These are phyloP conservation scores for Colletotrichum higginsianum DNA, from an alignment of 2,329 filamentous ascomycete species.

Conservation along the genomic window DNA sequence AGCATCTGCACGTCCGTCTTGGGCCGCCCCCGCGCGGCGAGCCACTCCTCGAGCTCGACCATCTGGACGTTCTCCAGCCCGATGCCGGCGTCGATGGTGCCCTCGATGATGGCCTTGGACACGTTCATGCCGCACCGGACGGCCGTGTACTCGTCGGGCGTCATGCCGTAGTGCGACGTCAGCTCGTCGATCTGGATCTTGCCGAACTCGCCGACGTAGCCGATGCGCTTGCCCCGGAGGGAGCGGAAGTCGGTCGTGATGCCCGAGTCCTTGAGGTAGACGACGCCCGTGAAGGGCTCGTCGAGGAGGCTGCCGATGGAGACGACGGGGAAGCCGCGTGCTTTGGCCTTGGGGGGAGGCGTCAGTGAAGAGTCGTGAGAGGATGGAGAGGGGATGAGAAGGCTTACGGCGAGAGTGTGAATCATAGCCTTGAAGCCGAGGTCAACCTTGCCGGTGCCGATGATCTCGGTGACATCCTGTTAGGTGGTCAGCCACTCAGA, in stretches of 20 bases:
- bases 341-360: slow-evolving; percentile 72
- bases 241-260: slow-evolving; percentile 83
- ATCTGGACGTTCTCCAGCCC: slow-evolving; percentile 87
- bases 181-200: slow-evolving; percentile 89
- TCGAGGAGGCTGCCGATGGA: slow-evolving; percentile 84
- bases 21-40: slow-evolving; percentile 72
- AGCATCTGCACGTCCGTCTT: slow-evolving; percentile 83
- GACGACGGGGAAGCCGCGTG: slow-evolving; percentile 79
- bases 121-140: slow-evolving; percentile 88
- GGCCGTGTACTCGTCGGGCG: slow-evolving; percentile 80
- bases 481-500: not conserved
- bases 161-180: slow-evolving; percentile 83
- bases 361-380: not conserved
- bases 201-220: slow-evolving; percentile 86
- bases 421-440: slow-evolving; percentile 90
- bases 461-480: slow-evolving; percentile 85
- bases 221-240: slow-evolving; percentile 82
- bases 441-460: slow-evolving; percentile 82
- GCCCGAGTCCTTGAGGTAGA: slow-evolving; percentile 81
- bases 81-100: slow-evolving; percentile 81
- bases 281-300: slow-evolving; percentile 84
- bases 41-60: slow-evolving; percentile 86
- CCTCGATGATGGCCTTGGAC: slow-evolving; percentile 80
- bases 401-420: slow-evolving; percentile 78
- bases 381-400: no score